These are phyloP conservation scores for Linum tenue DNA, from an alignment of 345 rosid genomes.

Conservation along the genomic window DNA sequence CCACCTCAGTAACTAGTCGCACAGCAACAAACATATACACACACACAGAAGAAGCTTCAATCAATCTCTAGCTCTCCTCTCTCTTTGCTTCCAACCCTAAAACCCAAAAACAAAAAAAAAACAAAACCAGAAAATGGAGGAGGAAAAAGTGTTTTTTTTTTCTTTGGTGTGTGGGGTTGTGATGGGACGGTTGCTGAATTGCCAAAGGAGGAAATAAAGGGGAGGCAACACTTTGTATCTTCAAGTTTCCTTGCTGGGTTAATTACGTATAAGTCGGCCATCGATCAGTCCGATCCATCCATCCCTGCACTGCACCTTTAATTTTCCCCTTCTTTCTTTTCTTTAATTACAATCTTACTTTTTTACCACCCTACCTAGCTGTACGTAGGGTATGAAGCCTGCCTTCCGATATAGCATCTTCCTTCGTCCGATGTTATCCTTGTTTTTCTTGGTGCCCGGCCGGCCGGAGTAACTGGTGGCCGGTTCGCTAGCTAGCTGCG, in stretches of 20 bases:
- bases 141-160: conserved; percentile 10
- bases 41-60: not conserved
- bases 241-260: conserved; percentile 54
- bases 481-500: no score
- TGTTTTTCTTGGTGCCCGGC: no score
- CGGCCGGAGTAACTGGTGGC: no score
- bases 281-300: not conserved
- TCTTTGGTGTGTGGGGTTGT: conserved; percentile 17
- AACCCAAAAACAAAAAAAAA: not conserved
- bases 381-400: no score
- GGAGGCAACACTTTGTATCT: conserved; percentile 34
- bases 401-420: no score
- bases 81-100: not conserved
- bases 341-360: no score
- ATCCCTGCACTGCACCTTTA: not conserved
- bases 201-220: conserved; percentile 43
- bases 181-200: conserved; percentile 73
- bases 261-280: conserved; percentile 14
- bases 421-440: no score
- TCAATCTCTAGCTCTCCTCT: not conserved
- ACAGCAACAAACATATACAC: not conserved
- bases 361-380: no score
- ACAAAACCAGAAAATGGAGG: not conserved
- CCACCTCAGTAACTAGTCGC: not conserved
- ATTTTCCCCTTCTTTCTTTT: no score